A percentile compares a stretch with the other conserved stretches of the same genome.
These are phyloP conservation scores for Colletotrichum trifolii DNA, from an alignment of 2,329 filamentous ascomycete genomes.

Conservation along the genomic window DNA sequence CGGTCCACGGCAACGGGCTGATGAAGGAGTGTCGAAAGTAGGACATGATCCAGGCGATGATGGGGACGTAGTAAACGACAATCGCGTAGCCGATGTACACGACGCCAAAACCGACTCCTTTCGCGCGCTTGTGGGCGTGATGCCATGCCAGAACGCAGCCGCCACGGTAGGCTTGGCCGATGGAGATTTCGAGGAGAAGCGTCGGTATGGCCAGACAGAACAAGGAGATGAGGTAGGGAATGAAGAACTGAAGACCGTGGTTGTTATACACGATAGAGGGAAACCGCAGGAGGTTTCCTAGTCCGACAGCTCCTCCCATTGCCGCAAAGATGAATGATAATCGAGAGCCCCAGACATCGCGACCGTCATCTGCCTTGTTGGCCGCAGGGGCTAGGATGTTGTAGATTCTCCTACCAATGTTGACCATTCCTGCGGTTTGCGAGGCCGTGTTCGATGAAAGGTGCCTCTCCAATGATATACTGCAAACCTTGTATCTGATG, in stretches of 20 bases:
- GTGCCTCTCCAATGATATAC: too few species aligned
- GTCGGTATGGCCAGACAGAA: conserved; percentile 64
- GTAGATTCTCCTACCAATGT: conserved; percentile 29
- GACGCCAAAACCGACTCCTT: conserved; percentile 61
- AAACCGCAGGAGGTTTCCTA: conserved; percentile 66
- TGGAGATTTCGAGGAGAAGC: conserved; percentile 68
- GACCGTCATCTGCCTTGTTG: conserved; percentile 41
- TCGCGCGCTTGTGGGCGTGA: conserved; percentile 59
- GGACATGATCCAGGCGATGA: conserved; percentile 66
- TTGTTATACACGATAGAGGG: conserved; percentile 68
- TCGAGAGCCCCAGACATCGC: conserved; percentile 59
- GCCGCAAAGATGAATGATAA: conserved; percentile 60
- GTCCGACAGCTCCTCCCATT: conserved; percentile 64
- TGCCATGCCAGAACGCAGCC: conserved; percentile 62
- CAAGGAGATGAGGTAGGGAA: conserved; percentile 63
- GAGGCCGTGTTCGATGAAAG: too few species aligned
- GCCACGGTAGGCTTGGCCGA: conserved; percentile 71
- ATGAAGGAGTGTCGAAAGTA: conserved; percentile 65
- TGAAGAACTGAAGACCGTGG: conserved; percentile 66
- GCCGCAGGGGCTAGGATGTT: conserved; percentile 39
- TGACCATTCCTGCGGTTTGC: not conserved
- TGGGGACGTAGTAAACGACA: conserved; percentile 65
- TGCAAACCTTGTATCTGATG: not conserved
- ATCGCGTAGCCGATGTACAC: conserved; percentile 63
- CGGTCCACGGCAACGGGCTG: conserved; percentile 63